A percentile compares a stretch with the other conserved stretches of the same genome.
phyloP scores from a whole-genome alignment of 768 basidiomycete genomes.

The Thelephora aurantiotincta region DNA sequence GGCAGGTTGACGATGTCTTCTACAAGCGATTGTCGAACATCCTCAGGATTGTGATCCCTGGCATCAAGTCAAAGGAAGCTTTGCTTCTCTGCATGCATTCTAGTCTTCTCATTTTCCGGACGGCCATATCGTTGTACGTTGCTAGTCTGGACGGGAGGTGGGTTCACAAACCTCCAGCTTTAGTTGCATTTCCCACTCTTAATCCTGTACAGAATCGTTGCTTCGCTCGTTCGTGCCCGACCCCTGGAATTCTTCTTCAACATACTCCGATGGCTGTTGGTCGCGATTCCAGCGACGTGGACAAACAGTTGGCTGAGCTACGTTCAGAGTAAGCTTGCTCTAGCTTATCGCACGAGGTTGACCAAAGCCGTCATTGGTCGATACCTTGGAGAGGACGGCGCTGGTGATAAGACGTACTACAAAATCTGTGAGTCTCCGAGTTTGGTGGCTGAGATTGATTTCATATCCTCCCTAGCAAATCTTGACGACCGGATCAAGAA shows the following conservation, averaged over 20 bases:
- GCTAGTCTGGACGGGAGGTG: slow-evolving; percentile 87
- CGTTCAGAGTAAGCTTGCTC: slow-evolving; percentile 84
- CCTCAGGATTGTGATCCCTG: slow-evolving; percentile 79
- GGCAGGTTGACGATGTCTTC: slow-evolving; percentile 82
- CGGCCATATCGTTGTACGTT: slow-evolving; percentile 87
- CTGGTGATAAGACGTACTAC: slow-evolving; percentile 81
- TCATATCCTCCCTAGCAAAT: slow-evolving; percentile 41
- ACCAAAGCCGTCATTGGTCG: slow-evolving; percentile 71
- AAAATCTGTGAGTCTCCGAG: slow-evolving; percentile 52
- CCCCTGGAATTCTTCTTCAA: slow-evolving; percentile 68
- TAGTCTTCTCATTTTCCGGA: slow-evolving; percentile 75
- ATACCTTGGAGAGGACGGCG: slow-evolving; percentile 66
- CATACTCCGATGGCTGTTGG: slow-evolving; percentile 78
- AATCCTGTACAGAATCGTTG: slow-evolving; percentile 58
- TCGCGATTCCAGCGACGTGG: slow-evolving; percentile 90
- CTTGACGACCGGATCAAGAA: slow-evolving; percentile 94
- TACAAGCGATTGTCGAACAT: slow-evolving; percentile 68
- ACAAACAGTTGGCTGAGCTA: slow-evolving; percentile 88
- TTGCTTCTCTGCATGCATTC: slow-evolving; percentile 81
- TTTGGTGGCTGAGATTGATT: background rate
- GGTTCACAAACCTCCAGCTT: slow-evolving; percentile 1
- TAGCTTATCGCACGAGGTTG: slow-evolving; percentile 77
- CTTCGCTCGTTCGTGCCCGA: slow-evolving; percentile 82
- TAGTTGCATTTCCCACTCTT: background rate
- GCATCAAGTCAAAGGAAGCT: slow-evolving; percentile 76